These are phyloP conservation scores for Stellera chamaejasme DNA, from an alignment of 345 rosid species.

Conservation along the genomic window DNA sequence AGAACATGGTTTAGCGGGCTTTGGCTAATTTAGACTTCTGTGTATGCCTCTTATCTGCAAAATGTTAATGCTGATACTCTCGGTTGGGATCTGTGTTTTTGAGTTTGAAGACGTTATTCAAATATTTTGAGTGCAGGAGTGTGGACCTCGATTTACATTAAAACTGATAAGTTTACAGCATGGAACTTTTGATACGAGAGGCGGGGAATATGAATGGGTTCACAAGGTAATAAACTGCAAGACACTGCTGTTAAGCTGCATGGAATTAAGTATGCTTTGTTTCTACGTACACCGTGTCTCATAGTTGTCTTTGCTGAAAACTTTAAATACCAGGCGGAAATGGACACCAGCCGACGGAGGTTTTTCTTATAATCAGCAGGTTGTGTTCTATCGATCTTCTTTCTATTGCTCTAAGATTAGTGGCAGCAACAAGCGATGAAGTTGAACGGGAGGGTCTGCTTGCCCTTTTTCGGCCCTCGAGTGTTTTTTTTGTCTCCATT, in stretches of 20 bases:
- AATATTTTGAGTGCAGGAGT: constrained; percentile 35
- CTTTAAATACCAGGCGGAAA: constrained; percentile 53
- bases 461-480: too few species aligned
- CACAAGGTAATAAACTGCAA: constrained; percentile 54
- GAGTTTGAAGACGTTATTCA: not conserved
- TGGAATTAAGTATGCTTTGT: not conserved
- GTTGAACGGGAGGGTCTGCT: too few species aligned
- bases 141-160: constrained; percentile 85
- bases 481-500: too few species aligned
- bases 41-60: too few species aligned
- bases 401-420: too few species aligned
- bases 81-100: not conserved
- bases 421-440: too few species aligned
- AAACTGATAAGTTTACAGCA: constrained; percentile 77
- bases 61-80: not conserved
- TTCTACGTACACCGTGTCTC: not conserved
- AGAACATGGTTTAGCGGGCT: too few species aligned
- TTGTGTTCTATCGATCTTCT: too few species aligned
- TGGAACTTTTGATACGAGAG: constrained; percentile 82
- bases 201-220: constrained; percentile 94
- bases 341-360: constrained; percentile 95
- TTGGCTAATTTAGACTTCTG: too few species aligned
- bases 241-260: not conserved
- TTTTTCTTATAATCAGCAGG: constrained; percentile 56
- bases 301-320: not conserved